phyloP scores from a whole-genome alignment of 441 rosid species.

The Erysimum pusillum region DNA sequence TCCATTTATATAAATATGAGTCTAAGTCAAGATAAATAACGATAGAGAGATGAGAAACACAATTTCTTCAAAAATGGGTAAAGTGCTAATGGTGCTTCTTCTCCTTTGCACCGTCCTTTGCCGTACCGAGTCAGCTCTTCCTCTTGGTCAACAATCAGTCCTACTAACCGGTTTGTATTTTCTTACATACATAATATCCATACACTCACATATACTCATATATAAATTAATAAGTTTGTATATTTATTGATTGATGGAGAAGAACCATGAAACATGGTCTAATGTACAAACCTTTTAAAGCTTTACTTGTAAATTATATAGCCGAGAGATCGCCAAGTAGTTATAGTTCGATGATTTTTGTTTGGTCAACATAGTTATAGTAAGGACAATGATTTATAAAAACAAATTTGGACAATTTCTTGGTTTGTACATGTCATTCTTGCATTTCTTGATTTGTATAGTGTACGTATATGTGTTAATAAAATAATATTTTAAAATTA shows the following conservation, averaged over 20 bases:
- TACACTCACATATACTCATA: too few species aligned
- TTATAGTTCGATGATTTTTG: background rate
- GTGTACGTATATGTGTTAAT: too few species aligned
- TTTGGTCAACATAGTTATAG: too few species aligned
- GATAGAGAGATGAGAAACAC: background rate
- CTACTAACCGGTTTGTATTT: conserved; percentile 5
- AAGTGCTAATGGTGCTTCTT: background rate
- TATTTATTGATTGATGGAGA: too few species aligned
- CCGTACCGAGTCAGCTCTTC: conserved; percentile 4
- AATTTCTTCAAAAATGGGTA: background rate
- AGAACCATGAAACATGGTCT: background rate
- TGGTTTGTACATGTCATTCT: too few species aligned
- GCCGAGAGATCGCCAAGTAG: background rate
- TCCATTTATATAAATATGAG: background rate
- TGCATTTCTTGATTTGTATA: too few species aligned
- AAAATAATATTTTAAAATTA: background rate
- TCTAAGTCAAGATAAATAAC: background rate
- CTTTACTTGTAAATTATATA: background rate
- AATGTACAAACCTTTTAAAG: too few species aligned
- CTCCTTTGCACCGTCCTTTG: background rate
- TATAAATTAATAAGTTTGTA: too few species aligned
- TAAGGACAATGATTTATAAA: too few species aligned
- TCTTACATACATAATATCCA: background rate
- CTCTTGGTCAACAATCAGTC: background rate
- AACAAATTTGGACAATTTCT: too few species aligned